phyloP scores from a whole-genome alignment of 2,329 filamentous ascomycete genomes.

The Fusarium sacchari region DNA sequence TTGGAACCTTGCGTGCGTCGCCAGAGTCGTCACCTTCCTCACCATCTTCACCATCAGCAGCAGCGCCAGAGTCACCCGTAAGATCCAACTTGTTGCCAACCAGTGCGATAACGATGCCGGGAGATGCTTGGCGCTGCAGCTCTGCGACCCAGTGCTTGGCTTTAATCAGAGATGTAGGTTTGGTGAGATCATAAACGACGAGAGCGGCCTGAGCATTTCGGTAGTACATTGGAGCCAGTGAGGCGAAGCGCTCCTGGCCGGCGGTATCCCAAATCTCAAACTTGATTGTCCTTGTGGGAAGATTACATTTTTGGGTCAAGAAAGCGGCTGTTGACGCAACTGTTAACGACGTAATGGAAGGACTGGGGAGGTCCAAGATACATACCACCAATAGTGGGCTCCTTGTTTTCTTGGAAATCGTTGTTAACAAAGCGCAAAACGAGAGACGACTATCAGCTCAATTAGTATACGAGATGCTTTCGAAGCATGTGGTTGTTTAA shows the following conservation, averaged over 20 bases:
- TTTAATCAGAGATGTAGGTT: constrained; percentile 93
- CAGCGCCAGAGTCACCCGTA: constrained; percentile 66
- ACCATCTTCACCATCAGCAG: constrained; percentile 57
- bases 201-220: constrained; percentile 97
- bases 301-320: constrained; percentile 97
- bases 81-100: constrained; percentile 98
- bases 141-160: constrained; percentile 99
- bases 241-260: constrained; percentile 96
- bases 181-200: constrained; percentile 98
- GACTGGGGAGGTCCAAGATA: constrained; percentile 28
- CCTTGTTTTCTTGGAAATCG: constrained; percentile 99
- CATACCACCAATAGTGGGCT: constrained; percentile 96
- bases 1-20: constrained; percentile 87
- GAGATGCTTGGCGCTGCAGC: constrained; percentile 93
- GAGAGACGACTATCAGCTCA: constrained; percentile 80
- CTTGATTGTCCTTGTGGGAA: constrained; percentile 90
- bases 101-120: constrained; percentile 95
- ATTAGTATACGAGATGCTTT: constrained; percentile 18
- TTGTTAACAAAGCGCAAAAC: constrained; percentile 99
- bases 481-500: not conserved
- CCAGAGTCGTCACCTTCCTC: constrained; percentile 71
- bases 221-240: constrained; percentile 98
- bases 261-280: constrained; percentile 99
- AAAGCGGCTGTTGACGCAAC: constrained; percentile 77
- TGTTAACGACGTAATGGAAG: constrained; percentile 24